Conservation (phyloP, 2,329 filamentous ascomycete species). For the Xylariaceae sp. region DNA sequence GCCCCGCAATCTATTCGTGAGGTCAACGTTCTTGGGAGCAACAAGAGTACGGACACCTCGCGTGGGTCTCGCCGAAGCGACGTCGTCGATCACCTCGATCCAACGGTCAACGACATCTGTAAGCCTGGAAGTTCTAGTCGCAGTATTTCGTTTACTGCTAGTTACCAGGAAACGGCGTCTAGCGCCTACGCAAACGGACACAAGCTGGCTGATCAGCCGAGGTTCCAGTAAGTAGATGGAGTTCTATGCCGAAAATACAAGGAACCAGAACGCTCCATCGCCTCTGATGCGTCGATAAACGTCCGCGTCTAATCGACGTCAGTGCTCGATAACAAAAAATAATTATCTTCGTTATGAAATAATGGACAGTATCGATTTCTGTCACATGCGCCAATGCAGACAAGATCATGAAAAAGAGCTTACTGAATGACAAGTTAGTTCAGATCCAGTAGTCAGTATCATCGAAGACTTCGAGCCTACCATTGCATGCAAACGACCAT, state of each 20-base stretch:
- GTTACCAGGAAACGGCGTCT: slow-evolving; percentile 6
- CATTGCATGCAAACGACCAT: too few relatives aligned
- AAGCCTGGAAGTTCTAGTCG: not conserved
- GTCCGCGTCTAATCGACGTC: slow-evolving; percentile 5
- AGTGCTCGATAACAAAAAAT: too few relatives aligned
- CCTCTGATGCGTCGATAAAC: slow-evolving; percentile 13
- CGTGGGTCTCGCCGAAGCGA: not conserved
- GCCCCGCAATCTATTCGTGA: not conserved
- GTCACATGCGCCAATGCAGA: too few relatives aligned
- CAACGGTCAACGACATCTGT: slow-evolving; percentile 5
- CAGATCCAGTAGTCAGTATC: too few relatives aligned
- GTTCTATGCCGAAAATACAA: slow-evolving; percentile 15
- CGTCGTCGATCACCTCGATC: slow-evolving; percentile 4
- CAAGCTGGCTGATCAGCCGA: slow-evolving; percentile 2
- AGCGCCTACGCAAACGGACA: slow-evolving; percentile 8
- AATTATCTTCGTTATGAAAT: too few relatives aligned
- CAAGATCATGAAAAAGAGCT: too few relatives aligned
- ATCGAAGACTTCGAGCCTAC: too few relatives aligned
- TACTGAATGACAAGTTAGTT: too few relatives aligned
- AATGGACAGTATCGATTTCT: too few relatives aligned
- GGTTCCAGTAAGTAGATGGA: slow-evolving; percentile 4
- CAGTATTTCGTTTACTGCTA: not conserved
- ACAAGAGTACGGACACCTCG: not conserved
- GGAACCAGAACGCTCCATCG: slow-evolving; percentile 10
- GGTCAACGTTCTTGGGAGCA: not conserved